Evolutionary conservation across 768 basidiomycete species (phyloP).

Genomic region (Mycena metata): DNA sequence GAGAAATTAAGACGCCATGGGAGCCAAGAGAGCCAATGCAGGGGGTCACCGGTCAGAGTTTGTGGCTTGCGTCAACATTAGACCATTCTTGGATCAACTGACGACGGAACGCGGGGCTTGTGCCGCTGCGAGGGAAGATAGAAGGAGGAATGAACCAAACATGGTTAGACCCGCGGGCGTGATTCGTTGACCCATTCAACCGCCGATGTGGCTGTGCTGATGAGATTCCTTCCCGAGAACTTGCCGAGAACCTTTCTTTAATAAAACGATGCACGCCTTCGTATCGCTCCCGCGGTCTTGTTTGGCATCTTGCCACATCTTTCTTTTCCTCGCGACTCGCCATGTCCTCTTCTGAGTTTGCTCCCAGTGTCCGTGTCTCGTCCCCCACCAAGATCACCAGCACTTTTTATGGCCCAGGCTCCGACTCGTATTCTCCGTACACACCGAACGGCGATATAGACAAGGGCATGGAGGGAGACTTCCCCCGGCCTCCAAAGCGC

Average conservation of each 20-base stretch:
- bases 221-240: too few species aligned
- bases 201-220: too few species aligned
- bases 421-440: conserved; percentile 6
- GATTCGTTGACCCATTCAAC: too few species aligned
- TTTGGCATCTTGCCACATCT: neutral
- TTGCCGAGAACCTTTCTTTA: neutral
- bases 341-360: conserved; percentile 19
- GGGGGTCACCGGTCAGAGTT: neutral
- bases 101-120: neutral
- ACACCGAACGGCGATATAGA: conserved; percentile 6
- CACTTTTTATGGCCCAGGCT: conserved; percentile 14
- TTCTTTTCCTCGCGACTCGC: neutral
- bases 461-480: neutral
- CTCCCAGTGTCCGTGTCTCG: too few species aligned
- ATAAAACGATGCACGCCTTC: too few species aligned
- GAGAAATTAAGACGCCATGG: neutral
- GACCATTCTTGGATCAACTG: conserved; percentile 12
- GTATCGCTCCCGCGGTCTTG: neutral
- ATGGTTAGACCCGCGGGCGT: conserved; percentile 19
- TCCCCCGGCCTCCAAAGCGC: neutral
- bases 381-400: conserved; percentile 6
- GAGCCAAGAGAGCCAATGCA: conserved; percentile 7
- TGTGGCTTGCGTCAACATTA: too few species aligned
- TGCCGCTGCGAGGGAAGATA: too few species aligned
- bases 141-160: neutral